phyloP scores from a whole-genome alignment of 2,329 filamentous ascomycete species.

The Colletotrichum sidae region DNA sequence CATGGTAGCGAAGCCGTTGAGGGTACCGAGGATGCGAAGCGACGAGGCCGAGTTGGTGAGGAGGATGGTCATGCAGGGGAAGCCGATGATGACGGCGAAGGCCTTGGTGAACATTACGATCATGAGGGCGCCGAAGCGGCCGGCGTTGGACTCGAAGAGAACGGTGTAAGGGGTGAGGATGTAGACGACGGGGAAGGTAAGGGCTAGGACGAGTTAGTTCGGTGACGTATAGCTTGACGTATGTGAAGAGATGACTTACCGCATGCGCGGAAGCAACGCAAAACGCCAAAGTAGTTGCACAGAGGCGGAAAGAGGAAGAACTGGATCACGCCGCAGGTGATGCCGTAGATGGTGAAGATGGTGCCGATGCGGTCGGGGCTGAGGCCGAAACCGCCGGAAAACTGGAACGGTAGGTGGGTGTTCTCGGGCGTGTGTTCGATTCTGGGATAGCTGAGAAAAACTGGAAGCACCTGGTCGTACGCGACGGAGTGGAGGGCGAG shows the following conservation, averaged over 20 bases:
- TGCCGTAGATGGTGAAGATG: conserved; percentile 86
- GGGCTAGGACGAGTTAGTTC: conserved; percentile 49
- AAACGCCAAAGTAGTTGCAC: conserved; percentile 78
- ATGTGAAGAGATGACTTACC: conserved; percentile 44
- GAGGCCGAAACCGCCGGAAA: conserved; percentile 83
- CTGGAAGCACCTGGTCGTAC: conserved; percentile 88
- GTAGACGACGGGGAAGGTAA: conserved; percentile 81
- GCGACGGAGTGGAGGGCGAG: conserved; percentile 85
- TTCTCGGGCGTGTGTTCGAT: conserved; percentile 68
- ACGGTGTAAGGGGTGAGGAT: conserved; percentile 84
- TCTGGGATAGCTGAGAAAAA: conserved; percentile 84
- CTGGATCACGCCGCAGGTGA: conserved; percentile 83
- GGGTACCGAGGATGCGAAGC: conserved; percentile 84
- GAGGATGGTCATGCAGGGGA: conserved; percentile 90
- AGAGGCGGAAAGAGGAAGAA: conserved; percentile 86
- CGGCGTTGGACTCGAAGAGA: conserved; percentile 61
- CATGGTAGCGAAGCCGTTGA: conserved; percentile 91
- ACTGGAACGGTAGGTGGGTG: conserved; percentile 79
- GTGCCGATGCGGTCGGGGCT: conserved; percentile 81
- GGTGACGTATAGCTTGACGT: background rate
- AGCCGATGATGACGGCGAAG: conserved; percentile 82
- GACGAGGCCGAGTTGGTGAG: conserved; percentile 90
- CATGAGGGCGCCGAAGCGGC: conserved; percentile 73
- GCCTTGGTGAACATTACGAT: conserved; percentile 79
- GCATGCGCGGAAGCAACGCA: conserved; percentile 78